A percentile compares a stretch with the other conserved stretches of the same genome.
These are phyloP conservation scores for Phytophthora chlamydospora DNA, from an alignment of 352 stramenopile genomes.

Conservation along the genomic window DNA sequence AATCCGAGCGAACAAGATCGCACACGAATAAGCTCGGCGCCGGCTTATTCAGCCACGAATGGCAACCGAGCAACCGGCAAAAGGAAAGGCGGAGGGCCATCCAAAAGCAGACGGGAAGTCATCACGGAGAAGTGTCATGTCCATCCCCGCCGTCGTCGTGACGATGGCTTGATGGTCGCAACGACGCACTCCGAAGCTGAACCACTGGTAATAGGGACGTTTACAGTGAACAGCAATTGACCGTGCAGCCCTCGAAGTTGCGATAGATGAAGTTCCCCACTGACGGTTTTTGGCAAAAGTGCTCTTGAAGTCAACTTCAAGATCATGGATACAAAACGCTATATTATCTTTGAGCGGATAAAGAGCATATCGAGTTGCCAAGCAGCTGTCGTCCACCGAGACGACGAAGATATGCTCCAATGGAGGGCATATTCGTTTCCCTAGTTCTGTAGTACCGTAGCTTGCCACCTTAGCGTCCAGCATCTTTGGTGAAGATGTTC, in stretches of 20 bases:
- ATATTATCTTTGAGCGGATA: constrained; percentile 9
- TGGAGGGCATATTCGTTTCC: too few relatives aligned
- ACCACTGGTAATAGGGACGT: background rate
- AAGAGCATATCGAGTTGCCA: constrained; percentile 9
- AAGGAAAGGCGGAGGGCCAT: constrained; percentile 21
- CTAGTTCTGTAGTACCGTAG: too few relatives aligned
- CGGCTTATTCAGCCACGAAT: background rate
- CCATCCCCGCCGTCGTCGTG: constrained; percentile 15
- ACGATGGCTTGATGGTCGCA: constrained; percentile 27
- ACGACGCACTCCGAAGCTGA: background rate
- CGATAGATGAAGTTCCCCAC: too few relatives aligned
- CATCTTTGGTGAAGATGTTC: too few relatives aligned
- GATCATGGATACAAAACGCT: constrained; percentile 10
- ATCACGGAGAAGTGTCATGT: constrained; percentile 13
- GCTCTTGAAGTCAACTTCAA: constrained; percentile 21
- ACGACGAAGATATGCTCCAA: background rate
- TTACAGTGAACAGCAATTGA: background rate
- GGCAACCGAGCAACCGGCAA: too few relatives aligned
- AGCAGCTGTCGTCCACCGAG: constrained; percentile 22
- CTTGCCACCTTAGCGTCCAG: too few relatives aligned
- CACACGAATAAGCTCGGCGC: background rate
- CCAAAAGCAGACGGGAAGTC: constrained; percentile 4
- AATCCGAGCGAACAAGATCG: background rate
- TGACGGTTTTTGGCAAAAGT: background rate
- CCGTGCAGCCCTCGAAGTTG: too few relatives aligned